A percentile compares a stretch with the other conserved stretches of the same genome.
Evolutionary conservation across 352 stramenopile species (phyloP).

Genomic region (Phytophthora sp.): DNA sequence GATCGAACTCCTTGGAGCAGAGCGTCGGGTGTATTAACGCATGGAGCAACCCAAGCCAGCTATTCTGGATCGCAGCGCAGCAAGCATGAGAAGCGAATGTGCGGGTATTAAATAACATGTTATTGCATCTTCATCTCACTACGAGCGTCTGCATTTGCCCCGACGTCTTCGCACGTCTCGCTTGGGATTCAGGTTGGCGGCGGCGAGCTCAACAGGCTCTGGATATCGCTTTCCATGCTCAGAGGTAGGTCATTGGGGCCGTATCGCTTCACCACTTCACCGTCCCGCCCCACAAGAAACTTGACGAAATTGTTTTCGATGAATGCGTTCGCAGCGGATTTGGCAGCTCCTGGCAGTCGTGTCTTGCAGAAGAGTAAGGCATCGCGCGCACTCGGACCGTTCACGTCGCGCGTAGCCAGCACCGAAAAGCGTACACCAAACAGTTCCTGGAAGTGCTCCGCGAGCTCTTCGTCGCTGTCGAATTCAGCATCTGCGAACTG

Average conservation of each 20-base stretch:
- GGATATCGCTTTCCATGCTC: conserved; percentile 42
- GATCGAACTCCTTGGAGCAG: background rate
- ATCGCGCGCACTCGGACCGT: conserved; percentile 78
- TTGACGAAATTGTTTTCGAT: conserved; percentile 93
- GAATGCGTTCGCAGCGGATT: conserved; percentile 46
- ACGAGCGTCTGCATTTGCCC: conserved; percentile 11
- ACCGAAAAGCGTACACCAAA: conserved; percentile 49
- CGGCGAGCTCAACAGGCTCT: conserved; percentile 30
- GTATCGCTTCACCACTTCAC: conserved; percentile 75
- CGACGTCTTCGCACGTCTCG: background rate
- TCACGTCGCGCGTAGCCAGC: conserved; percentile 84
- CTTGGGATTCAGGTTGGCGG: background rate
- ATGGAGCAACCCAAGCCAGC: conserved; percentile 8
- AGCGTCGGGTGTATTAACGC: conserved; percentile 16
- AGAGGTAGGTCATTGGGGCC: conserved; percentile 13
- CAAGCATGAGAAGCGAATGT: conserved; percentile 16
- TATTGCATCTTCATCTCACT: conserved; percentile 26
- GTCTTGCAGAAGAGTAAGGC: conserved; percentile 87
- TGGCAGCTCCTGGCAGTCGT: conserved; percentile 48
- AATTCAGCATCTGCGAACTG: conserved; percentile 88
- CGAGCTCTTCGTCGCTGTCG: conserved; percentile 30
- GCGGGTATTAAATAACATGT: conserved; percentile 42
- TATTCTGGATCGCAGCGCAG: conserved; percentile 10
- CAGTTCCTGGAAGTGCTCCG: conserved; percentile 19
- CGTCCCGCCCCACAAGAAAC: conserved; percentile 88